Evolutionary conservation across 2,329 filamentous ascomycete genomes (phyloP).

Genomic region (Emergomyces africanus): DNA sequence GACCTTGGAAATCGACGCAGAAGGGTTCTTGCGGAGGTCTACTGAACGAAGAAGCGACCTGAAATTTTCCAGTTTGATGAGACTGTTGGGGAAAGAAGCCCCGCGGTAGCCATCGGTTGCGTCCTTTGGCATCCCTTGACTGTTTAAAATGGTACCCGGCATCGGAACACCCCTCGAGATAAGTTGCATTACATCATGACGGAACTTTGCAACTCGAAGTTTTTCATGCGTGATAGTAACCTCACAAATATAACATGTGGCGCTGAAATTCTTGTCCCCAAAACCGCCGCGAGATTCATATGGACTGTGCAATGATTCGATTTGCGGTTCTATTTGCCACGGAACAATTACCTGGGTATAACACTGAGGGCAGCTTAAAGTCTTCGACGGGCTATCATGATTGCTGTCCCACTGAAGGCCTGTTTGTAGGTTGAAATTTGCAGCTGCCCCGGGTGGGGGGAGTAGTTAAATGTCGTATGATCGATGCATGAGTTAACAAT

Average conservation of each 20-base stretch:
- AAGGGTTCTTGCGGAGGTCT: conserved; percentile 14
- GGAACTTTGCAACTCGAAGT: conserved; percentile 51
- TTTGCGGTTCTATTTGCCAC: conserved; percentile 42
- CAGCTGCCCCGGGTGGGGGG: conserved; percentile 33
- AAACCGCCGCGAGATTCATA: conserved; percentile 20
- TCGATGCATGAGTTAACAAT: conserved; percentile 47
- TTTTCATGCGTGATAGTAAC: conserved; percentile 42
- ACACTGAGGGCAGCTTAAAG: conserved; percentile 46
- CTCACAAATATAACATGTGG: conserved; percentile 40
- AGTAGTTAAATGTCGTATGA: conserved; percentile 44
- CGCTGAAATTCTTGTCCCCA: conserved; percentile 35
- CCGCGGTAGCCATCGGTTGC: conserved; percentile 5
- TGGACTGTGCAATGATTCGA: conserved; percentile 14
- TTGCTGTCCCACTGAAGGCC: conserved; percentile 47
- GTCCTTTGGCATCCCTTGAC: conserved; percentile 38
- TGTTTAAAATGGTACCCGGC: conserved; percentile 53
- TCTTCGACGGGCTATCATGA: conserved; percentile 38
- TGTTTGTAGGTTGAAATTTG: conserved; percentile 37
- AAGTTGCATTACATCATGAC: conserved; percentile 41
- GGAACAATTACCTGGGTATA: conserved; percentile 30
- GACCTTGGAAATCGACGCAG: conserved; percentile 39
- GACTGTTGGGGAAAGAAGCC: conserved; percentile 44
- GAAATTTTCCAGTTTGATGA: conserved; percentile 39
- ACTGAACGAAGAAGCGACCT: conserved; percentile 31
- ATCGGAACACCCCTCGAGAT: conserved; percentile 41